These are phyloP conservation scores for Glebionis coronaria DNA, from an alignment of 129 eudicot species.

Conservation along the genomic window DNA sequence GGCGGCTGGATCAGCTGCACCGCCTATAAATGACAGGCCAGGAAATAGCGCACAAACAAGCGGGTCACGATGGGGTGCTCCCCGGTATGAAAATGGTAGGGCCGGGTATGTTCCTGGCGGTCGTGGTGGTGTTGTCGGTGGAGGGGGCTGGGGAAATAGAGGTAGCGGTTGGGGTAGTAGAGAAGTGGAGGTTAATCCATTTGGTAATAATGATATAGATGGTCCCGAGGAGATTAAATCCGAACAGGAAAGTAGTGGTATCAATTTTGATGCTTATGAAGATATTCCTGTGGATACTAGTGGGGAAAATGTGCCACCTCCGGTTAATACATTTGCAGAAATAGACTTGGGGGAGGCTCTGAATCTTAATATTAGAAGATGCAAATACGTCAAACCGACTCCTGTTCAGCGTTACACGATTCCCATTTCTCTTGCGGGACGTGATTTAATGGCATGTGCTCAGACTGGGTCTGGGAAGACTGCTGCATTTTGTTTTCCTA, in stretches of 20 bases:
- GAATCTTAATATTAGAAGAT: constrained; percentile 63
- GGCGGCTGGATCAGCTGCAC: constrained; percentile 35
- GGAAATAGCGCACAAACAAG: constrained; percentile 36
- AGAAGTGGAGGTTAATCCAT: constrained; percentile 28
- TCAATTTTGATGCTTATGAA: constrained; percentile 81
- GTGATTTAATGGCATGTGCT: constrained; percentile 89
- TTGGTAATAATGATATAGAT: constrained; percentile 22
- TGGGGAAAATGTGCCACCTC: constrained; percentile 72
- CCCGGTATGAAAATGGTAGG: constrained; percentile 49
- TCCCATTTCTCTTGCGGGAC: constrained; percentile 72
- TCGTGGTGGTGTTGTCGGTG: constrained; percentile 19
- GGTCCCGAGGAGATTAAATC: constrained; percentile 40
- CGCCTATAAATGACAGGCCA: constrained; percentile 40
- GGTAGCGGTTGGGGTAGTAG: constrained; percentile 28
- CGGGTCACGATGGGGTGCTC: constrained; percentile 41
- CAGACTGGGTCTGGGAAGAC: constrained; percentile 87
- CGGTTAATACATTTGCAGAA: constrained; percentile 76
- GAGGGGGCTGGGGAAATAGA: constrained; percentile 26
- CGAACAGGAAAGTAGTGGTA: constrained; percentile 47
- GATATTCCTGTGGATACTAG: constrained; percentile 84
- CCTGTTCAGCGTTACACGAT: constrained; percentile 78
- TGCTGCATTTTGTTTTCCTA: constrained; percentile 85
- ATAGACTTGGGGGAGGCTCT: constrained; percentile 75
- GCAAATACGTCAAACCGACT: constrained; percentile 80
- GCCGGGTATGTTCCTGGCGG: constrained; percentile 15